Evolutionary conservation across 176 grass and related monocot genomes (phyloP).

Genomic region (Urochloa ruziziensis): DNA sequence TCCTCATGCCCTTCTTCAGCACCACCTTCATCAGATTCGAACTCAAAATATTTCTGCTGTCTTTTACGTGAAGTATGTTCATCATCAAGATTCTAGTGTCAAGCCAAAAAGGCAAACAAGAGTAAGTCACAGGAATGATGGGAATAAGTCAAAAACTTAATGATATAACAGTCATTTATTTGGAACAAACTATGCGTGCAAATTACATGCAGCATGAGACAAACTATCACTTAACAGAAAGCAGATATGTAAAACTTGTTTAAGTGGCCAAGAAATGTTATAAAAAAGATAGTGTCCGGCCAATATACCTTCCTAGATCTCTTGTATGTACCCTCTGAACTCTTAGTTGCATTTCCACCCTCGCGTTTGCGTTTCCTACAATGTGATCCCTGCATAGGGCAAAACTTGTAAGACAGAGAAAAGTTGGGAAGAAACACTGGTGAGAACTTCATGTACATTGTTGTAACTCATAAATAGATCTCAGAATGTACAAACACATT

Average conservation of each 20-base stretch:
- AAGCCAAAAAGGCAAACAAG: neutral
- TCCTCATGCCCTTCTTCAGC: constrained; percentile 27
- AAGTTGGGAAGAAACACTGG: neutral
- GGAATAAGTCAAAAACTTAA: too few relatives aligned
- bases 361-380: constrained; percentile 69
- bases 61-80: constrained; percentile 28
- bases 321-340: constrained; percentile 36
- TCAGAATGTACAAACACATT: neutral
- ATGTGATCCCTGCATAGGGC: constrained; percentile 46
- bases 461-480: constrained; percentile 14
- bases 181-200: neutral
- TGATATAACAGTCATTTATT: neutral
- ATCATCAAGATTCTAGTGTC: constrained; percentile 44
- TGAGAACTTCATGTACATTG: neutral
- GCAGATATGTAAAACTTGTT: constrained; percentile 1
- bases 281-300: neutral
- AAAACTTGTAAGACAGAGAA: neutral
- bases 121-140: constrained; percentile 9
- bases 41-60: constrained; percentile 28
- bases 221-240: constrained; percentile 1
- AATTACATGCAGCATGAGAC: neutral
- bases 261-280: neutral
- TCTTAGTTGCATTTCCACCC: constrained; percentile 52
- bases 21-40: constrained; percentile 47
- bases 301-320: constrained; percentile 67